phyloP scores from a whole-genome alignment of 2,329 filamentous ascomycete species.

The Hymenotorrendiella dingleyae region DNA sequence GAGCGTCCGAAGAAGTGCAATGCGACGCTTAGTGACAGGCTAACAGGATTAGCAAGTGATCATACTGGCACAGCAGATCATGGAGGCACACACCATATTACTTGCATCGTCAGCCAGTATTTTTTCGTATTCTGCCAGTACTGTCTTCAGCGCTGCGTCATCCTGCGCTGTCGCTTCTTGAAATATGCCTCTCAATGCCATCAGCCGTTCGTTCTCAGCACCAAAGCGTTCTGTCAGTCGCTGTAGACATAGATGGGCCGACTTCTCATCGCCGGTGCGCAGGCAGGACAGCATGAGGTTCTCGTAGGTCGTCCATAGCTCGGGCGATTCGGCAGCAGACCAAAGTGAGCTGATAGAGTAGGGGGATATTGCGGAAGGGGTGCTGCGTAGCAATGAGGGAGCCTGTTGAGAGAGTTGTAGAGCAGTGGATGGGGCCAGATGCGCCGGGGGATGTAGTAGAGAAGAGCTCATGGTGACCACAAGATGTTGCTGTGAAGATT shows the following conservation, averaged over 20 bases:
- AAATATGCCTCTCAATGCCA: conserved; percentile 75
- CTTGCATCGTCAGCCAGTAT: conserved; percentile 68
- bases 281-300: conserved; percentile 81
- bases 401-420: conserved; percentile 56
- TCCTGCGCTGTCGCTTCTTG: conserved; percentile 75
- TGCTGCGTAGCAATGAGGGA: conserved; percentile 48
- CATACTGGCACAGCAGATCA: conserved; percentile 1
- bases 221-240: conserved; percentile 78
- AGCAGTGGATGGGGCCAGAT: conserved; percentile 50
- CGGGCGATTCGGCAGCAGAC: conserved; percentile 61
- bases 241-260: conserved; percentile 70
- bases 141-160: conserved; percentile 56
- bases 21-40: conserved; percentile 79
- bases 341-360: conserved; percentile 49
- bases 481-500: not conserved
- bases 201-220: conserved; percentile 73
- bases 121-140: conserved; percentile 73
- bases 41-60: conserved; percentile 36
- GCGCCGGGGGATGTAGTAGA: conserved; percentile 50
- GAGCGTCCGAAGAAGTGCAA: conserved; percentile 72
- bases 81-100: conserved; percentile 61
- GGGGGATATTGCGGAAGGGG: conserved; percentile 48
- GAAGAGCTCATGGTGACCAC: conserved; percentile 41
- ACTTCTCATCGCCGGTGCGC: conserved; percentile 73
- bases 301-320: conserved; percentile 81